Conservation (phyloP, 345 rosid species). For the Geranium rotundifolium region DNA sequence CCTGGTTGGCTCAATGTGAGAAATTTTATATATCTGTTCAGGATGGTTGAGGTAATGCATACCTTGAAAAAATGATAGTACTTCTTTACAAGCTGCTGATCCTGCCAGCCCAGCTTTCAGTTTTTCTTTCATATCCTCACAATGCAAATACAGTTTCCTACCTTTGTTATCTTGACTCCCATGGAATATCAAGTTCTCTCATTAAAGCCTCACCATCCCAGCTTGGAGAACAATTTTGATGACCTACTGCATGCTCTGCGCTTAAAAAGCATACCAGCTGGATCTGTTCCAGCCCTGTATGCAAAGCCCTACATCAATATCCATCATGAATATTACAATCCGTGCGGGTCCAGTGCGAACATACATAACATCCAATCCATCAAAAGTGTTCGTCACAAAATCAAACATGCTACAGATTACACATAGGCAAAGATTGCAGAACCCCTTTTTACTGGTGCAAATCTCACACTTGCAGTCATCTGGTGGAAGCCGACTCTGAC, state of each 20-base stretch:
- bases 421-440: conserved; percentile 97
- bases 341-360: too few relatives aligned
- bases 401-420: conserved; percentile 93
- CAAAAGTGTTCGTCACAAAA: conserved; percentile 88
- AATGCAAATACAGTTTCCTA: conserved; percentile 73
- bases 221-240: conserved; percentile 80
- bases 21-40: too few relatives aligned
- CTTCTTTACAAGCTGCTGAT: conserved; percentile 44
- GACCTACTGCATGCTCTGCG: conserved; percentile 84
- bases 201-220: conserved; percentile 78
- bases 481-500: conserved; percentile 81
- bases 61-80: too few relatives aligned
- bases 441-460: conserved; percentile 71
- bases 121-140: conserved; percentile 72
- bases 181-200: conserved; percentile 83
- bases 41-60: too few relatives aligned
- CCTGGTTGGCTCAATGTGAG: too few relatives aligned
- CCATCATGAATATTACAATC: conserved; percentile 92
- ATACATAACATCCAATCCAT: conserved; percentile 92
- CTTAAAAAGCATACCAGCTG: conserved; percentile 73
- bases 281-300: conserved; percentile 53
- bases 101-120: conserved; percentile 67
- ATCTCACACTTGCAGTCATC: conserved; percentile 83
- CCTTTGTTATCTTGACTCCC: conserved; percentile 89
- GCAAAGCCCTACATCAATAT: conserved; percentile 61